A percentile compares a stretch with the other conserved stretches of the same genome.
These are phyloP conservation scores for Tuber indicum DNA, from an alignment of 495 filamentous ascomycete genomes.

Conservation along the genomic window DNA sequence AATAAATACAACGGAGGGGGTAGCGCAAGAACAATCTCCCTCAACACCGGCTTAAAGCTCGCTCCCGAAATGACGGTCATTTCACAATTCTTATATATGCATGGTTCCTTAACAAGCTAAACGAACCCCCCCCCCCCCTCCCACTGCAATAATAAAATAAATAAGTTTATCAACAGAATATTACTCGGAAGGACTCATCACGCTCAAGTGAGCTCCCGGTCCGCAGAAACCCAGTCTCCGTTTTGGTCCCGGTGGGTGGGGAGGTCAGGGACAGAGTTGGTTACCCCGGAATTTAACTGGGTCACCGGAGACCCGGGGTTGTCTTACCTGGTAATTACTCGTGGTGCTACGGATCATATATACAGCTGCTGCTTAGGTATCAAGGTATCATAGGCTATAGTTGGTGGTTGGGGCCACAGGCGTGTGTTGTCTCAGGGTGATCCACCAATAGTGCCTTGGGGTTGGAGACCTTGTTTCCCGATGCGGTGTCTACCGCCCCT, in stretches of 20 bases:
- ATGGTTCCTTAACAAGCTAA: neutral
- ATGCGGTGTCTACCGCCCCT: too few species aligned
- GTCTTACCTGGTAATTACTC: constrained; percentile 54
- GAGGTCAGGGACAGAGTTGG: constrained; percentile 49
- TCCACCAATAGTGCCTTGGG: constrained; percentile 47
- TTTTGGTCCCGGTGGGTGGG: constrained; percentile 51
- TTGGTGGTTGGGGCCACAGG: constrained; percentile 44
- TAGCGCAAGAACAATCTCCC: neutral
- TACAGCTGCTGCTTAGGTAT: constrained; percentile 49
- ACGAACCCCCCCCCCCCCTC: too few species aligned
- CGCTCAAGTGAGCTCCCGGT: constrained; percentile 46
- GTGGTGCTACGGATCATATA: constrained; percentile 48
- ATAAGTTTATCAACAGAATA: neutral
- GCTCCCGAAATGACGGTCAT: neutral
- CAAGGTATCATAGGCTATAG: constrained; percentile 40
- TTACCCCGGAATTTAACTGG: constrained; percentile 47
- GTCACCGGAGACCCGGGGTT: constrained; percentile 49
- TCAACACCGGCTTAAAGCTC: neutral
- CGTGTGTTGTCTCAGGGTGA: constrained; percentile 45
- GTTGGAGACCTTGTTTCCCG: constrained; percentile 52
- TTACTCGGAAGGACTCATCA: neutral
- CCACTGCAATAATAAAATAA: neutral
- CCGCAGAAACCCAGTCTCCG: constrained; percentile 51
- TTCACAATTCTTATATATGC: neutral
- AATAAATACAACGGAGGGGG: neutral